These are phyloP conservation scores for Eudorina sp. DNA, from an alignment of 139 green algal genomes.

Conservation along the genomic window DNA sequence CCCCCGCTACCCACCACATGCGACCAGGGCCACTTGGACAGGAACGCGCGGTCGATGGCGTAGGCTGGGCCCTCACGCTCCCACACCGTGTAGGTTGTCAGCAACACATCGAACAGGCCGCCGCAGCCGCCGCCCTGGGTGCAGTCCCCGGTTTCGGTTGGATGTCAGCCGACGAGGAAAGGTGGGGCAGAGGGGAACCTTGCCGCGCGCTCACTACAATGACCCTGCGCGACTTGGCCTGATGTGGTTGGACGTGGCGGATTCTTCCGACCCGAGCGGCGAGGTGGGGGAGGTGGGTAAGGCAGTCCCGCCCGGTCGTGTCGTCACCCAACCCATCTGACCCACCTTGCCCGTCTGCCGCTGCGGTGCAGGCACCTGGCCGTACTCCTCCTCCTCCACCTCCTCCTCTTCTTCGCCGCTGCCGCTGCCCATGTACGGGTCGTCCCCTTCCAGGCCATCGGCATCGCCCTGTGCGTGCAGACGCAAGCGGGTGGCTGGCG, in stretches of 20 bases:
- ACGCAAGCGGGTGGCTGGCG: neutral
- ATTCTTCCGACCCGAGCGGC: too few species aligned
- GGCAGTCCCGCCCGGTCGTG: too few species aligned
- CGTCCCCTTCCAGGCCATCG: constrained; percentile 37
- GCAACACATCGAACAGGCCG: constrained; percentile 88
- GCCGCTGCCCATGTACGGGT: constrained; percentile 40
- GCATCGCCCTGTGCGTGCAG: neutral
- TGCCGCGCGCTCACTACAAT: too few species aligned
- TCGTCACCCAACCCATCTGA: neutral
- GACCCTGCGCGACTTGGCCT: too few species aligned
- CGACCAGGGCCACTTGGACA: constrained; percentile 78
- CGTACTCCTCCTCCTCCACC: constrained; percentile 44
- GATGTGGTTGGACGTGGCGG: too few species aligned
- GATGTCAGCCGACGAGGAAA: too few species aligned
- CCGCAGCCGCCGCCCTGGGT: constrained; percentile 21
- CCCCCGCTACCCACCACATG: constrained; percentile 72
- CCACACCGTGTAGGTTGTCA: constrained; percentile 94
- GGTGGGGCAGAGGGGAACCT: too few species aligned
- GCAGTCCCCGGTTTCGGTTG: too few species aligned
- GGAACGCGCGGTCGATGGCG: constrained; percentile 68
- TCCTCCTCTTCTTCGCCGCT: constrained; percentile 50
- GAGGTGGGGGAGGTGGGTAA: too few species aligned
- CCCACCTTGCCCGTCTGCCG: constrained; percentile 15
- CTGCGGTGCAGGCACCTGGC: neutral
- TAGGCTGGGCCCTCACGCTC: constrained; percentile 78